Base-by-base conservation (phyloP, 2,329 filamentous ascomycete species). In the Scytalidium sp. region DNA sequence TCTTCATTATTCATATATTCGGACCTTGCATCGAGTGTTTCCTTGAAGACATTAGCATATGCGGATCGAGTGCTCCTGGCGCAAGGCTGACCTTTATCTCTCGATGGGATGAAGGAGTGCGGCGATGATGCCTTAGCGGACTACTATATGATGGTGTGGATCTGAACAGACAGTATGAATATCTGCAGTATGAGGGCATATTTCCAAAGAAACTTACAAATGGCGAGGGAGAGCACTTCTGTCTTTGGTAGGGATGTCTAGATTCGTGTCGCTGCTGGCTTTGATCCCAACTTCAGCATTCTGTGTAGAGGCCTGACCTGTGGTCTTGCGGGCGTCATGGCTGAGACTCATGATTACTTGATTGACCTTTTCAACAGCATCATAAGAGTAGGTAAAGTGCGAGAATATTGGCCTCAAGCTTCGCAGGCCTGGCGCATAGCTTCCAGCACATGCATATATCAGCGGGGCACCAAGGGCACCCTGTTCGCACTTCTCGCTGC, bases 1-100 rank as follows among this genome's bases (percentile, higher is more conserved):
- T 86, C 78, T 60, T 93, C 87, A 66, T 91, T 92, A 62, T 86
- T 94, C 53, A 82, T 86, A 69, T 95, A 96, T 65, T 94, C 85
- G 23, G 90, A 92, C 51, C 84, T 84, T 48, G 93, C 93, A 75
- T 97, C 87, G 62, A 96, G 82, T 3, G 93, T 97, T 83, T 96
- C 92, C 87, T 93, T 60, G 19, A 9, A 36, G 23, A 40, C 43
- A 46, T 44, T 19, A 44, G 39, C 20, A 51, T 22, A 19, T 11
- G 32, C 42, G 27, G 44, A 21, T n/a, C 17, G 42, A 22, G 21
- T 15, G 25, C 9, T 21, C 22, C 22, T 41, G 42, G 42, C 21
- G 47, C 21, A 36, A 32, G 29, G 62, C 67, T 50, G 58, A 82
- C 80, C 72, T 88, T 88, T 54, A 88, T 82, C 59, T 73, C 75